Evolutionary conservation across 2,329 filamentous ascomycete genomes (phyloP), one percentile per base, ranked within the genome.

Genomic region (Xenoacremonium recifei): DNA sequence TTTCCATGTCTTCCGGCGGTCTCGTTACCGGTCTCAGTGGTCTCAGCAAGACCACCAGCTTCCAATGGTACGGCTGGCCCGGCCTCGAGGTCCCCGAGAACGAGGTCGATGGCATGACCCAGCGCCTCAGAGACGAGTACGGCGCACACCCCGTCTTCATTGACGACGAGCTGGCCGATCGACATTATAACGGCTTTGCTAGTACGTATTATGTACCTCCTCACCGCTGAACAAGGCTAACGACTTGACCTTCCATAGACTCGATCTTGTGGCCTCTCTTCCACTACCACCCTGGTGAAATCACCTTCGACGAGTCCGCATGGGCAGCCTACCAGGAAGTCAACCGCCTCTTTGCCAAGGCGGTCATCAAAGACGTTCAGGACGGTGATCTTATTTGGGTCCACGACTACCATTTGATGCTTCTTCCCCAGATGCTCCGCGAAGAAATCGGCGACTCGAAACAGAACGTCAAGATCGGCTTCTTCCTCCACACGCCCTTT

Each of bases 31-130:
- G 93, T 16, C 76, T 99, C 47, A 95, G 89, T 54, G 93, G 93
- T 19, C 72, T 97, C 44, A 85, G 88, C 58, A 96, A 96, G 70
- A 87, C 89, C 21, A 96, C 89, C 19, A 92, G 85, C 54, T 97
- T 97, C 68, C 88, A 93, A 67, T 99, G 93, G 93, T 97, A 97
- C 68, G 93, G 93, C 54, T 97, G 93, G 92, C 91, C 93, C 1
- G 93, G 93, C 27, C 71, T 96, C 36, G 89, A 97, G 66, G 83
- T 97, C 4, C 92, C 92, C 29, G 88, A 95, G 50, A 79, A 82
- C 41, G 92, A 97, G 66, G 79, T 88, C 32, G 74, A 78, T 3
- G 75, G 77, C 42, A 83, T 99, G 65, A 85, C 82, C 61, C 76
- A 85, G 60, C 82, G 86, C 50, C 73, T 97, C 60, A 87, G 89